These are phyloP conservation scores for Penicillium goetzii DNA, from an alignment of 495 filamentous ascomycete genomes.

Conservation along the genomic window DNA sequence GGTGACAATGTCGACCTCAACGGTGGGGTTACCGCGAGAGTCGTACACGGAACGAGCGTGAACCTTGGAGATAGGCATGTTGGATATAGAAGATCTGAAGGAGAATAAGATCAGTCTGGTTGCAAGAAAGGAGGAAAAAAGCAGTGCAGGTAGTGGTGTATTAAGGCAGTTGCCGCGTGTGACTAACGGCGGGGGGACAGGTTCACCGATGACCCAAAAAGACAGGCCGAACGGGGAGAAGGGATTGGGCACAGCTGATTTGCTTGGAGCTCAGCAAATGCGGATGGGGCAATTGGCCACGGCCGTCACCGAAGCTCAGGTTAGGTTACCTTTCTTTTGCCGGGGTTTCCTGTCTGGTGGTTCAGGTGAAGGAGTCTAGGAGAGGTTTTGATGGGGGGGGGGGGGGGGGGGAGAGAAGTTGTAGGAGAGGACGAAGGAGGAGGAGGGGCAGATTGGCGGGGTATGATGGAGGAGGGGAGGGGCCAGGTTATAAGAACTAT, in stretches of 20 bases:
- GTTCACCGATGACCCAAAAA: slow-evolving; percentile 56
- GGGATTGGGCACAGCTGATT: slow-evolving; percentile 28
- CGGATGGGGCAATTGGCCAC: slow-evolving; percentile 32
- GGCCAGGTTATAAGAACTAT: not conserved
- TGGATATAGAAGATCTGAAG: slow-evolving; percentile 44
- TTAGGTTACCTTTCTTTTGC: slow-evolving; percentile 19
- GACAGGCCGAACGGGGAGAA: slow-evolving; percentile 37
- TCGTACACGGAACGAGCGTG: slow-evolving; percentile 99
- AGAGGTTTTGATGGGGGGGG: too few species aligned
- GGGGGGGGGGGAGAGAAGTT: not conserved
- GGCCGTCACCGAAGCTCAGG: slow-evolving; percentile 26
- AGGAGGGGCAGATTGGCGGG: slow-evolving; percentile 28
- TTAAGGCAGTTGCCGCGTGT: slow-evolving; percentile 37
- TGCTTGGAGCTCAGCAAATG: slow-evolving; percentile 27
- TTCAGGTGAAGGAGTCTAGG: slow-evolving; percentile 10
- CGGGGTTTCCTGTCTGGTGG: slow-evolving; percentile 7
- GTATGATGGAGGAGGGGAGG: slow-evolving; percentile 19
- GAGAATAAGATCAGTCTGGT: slow-evolving; percentile 29
- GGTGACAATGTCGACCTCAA: slow-evolving; percentile 94
- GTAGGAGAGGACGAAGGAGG: not conserved
- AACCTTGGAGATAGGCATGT: slow-evolving; percentile 96
- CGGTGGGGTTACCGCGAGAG: slow-evolving; percentile 97
- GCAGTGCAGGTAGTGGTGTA: slow-evolving; percentile 24
- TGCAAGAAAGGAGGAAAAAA: slow-evolving; percentile 29
- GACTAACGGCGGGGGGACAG: slow-evolving; percentile 44